phyloP scores from a whole-genome alignment of 495 filamentous ascomycete species.

The Daldinia childiae region DNA sequence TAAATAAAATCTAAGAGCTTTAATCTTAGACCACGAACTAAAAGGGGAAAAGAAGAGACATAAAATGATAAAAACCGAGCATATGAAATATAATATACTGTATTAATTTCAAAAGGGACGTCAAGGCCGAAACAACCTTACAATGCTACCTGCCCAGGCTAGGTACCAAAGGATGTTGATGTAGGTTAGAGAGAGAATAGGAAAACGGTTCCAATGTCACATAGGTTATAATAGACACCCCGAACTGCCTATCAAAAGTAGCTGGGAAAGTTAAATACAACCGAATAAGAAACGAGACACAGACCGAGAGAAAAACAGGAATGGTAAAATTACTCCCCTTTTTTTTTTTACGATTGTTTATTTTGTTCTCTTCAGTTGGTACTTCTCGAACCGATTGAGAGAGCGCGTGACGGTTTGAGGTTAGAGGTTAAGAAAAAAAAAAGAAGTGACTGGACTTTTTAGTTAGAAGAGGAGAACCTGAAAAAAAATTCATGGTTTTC shows the following conservation, averaged over 20 bases:
- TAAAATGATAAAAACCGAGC: conserved; percentile 25
- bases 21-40: conserved; percentile 17
- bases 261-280: conserved; percentile 30
- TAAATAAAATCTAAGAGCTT: conserved; percentile 1
- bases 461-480: conserved; percentile 4
- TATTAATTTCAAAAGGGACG: conserved; percentile 32
- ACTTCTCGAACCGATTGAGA: neutral
- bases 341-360: neutral
- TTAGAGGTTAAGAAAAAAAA: conserved; percentile 1
- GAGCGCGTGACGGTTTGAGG: neutral
- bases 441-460: neutral
- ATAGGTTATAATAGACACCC: conserved; percentile 18
- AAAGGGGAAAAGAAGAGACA: conserved; percentile 24
- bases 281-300: conserved; percentile 27
- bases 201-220: conserved; percentile 25
- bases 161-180: conserved; percentile 11
- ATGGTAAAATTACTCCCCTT: conserved; percentile 16
- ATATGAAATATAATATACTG: conserved; percentile 16
- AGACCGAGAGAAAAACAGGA: conserved; percentile 36
- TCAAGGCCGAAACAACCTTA: conserved; percentile 29
- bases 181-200: neutral
- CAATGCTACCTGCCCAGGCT: conserved; percentile 37
- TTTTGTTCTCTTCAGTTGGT: neutral
- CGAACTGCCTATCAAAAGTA: conserved; percentile 27
- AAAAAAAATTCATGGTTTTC: conserved; percentile 29